Base-by-base conservation (phyloP, 2,329 filamentous ascomycete genomes). In the Beauveria pseudobassiana region DNA sequence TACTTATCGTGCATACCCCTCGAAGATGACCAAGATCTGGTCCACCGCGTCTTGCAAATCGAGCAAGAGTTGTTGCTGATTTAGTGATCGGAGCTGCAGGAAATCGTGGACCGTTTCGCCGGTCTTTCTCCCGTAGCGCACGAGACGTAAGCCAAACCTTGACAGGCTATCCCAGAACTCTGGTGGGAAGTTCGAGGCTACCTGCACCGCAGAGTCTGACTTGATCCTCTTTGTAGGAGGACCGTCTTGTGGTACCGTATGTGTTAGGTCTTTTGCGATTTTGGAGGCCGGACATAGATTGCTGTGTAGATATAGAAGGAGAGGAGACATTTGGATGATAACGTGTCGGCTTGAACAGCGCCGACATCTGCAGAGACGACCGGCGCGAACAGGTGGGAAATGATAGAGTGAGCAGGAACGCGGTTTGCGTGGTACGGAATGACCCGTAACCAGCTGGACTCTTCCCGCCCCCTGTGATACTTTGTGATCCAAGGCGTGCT, bases 151-250 rank as follows among this genome's bases (percentile, higher is more conserved):
- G 63, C 63, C 63, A 68, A 22, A 70, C 61, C 49, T 68, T 65
- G 14, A 69, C 34, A 73, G 57, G 4, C 64, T 65, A 48, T 71
- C 68, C 62, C 65, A 72, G 55, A 72, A 73, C 49, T 64, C 57
- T 7, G 68, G 67, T 16, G 69, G 62, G 45, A 66, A 69, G 49
- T 62, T 68, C 22, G 58, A 57, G 38, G 38, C 38, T 30, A n/a
- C 20, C 3, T 24, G 34, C 10, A 26, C 22, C 9, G n/a, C 24
- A 45, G 57, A 43, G 46, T 9, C 52, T 18, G 38, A 45, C 24
- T 34, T 59, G 22, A 52, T 45, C 26, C 57, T 59, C 48, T 59
- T 52, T 10, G 38, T 1, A 45, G 22, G 56, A 22, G 48, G 48
- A 34, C 34, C 46, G 16, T 52, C 48, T 20, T 18, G 22, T 34